These are phyloP conservation scores for Jimgerdemannia flammicorona DNA, from an alignment of 192 early-diverging fungal species.

Conservation along the genomic window DNA sequence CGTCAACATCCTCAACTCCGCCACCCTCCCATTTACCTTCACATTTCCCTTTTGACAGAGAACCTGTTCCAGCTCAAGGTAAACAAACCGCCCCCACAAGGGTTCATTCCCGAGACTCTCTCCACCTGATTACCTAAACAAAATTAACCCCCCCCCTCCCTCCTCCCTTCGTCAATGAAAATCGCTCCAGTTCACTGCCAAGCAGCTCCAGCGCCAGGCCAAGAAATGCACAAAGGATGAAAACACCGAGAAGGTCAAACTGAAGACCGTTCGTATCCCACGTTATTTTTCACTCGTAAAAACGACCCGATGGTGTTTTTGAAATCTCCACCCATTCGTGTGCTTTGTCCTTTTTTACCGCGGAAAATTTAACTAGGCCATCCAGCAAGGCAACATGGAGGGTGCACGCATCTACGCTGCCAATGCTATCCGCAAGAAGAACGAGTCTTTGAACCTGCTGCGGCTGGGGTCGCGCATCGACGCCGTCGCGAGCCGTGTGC, in stretches of 20 bases:
- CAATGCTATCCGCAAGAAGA: conserved; percentile 98
- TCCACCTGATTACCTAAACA: too few relatives aligned
- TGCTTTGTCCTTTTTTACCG: too few relatives aligned
- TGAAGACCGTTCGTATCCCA: conserved; percentile 51
- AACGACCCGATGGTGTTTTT: too few relatives aligned
- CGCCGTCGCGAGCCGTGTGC: conserved; percentile 85
- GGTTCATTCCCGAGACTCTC: background rate
- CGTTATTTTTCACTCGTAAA: too few relatives aligned
- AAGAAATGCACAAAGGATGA: conserved; percentile 82
- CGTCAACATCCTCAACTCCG: too few relatives aligned
- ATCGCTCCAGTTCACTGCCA: conserved; percentile 76
- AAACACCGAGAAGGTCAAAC: conserved; percentile 62
- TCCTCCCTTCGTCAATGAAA: too few relatives aligned
- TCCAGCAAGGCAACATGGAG: conserved; percentile 90
- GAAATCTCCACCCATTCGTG: too few relatives aligned
- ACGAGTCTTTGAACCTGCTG: conserved; percentile 85
- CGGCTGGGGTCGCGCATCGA: conserved; percentile 89
- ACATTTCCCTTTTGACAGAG: background rate
- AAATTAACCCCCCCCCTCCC: background rate
- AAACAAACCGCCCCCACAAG: background rate
- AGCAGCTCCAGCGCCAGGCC: conserved; percentile 74
- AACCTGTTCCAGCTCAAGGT: conserved; percentile 17
- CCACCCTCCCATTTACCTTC: too few relatives aligned
- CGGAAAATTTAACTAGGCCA: too few relatives aligned
- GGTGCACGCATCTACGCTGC: conserved; percentile 91